Conservation (phyloP, 495 filamentous ascomycete species). For the Lasiosphaeria hispida region DNA sequence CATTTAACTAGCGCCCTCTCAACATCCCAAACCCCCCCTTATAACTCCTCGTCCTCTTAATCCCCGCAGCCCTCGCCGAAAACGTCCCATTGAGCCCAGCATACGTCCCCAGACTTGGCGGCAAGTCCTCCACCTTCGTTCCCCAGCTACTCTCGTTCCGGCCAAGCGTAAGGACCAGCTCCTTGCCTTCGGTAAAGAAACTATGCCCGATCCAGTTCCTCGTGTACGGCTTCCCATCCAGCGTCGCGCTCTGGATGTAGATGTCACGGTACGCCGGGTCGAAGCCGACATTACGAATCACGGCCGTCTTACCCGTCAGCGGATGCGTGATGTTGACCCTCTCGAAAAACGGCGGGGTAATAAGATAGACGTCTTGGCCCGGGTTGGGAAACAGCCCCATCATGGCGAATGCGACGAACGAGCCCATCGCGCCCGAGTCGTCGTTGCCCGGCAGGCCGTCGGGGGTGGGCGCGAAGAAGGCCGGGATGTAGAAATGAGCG, state of each 20-base stretch:
- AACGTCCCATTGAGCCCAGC: slow-evolving; percentile 28
- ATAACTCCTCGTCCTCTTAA: not conserved
- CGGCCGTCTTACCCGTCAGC: slow-evolving; percentile 60
- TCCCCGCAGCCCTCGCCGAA: slow-evolving; percentile 10
- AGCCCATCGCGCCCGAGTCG: slow-evolving; percentile 70
- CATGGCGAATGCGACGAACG: slow-evolving; percentile 67
- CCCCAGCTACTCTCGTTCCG: slow-evolving; percentile 69
- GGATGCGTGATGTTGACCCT: slow-evolving; percentile 60
- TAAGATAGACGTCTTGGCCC: slow-evolving; percentile 73
- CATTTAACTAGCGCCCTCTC: not conserved
- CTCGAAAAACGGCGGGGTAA: slow-evolving; percentile 66
- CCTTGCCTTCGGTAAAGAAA: slow-evolving; percentile 69
- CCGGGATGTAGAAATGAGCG: slow-evolving; percentile 64
- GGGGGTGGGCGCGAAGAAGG: slow-evolving; percentile 58
- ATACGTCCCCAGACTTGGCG: slow-evolving; percentile 52
- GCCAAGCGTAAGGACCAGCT: slow-evolving; percentile 65
- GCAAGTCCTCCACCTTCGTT: slow-evolving; percentile 59
- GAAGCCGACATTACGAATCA: slow-evolving; percentile 59
- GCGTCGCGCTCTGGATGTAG: slow-evolving; percentile 69
- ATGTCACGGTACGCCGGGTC: slow-evolving; percentile 61
- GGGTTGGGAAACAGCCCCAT: slow-evolving; percentile 73
- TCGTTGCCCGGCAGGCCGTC: slow-evolving; percentile 70
- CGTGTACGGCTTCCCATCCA: slow-evolving; percentile 62
- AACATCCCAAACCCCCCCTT: slow-evolving; percentile 10
- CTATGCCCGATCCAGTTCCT: slow-evolving; percentile 73